Evolutionary conservation across 2,329 filamentous ascomycete genomes (phyloP).

Genomic region (Seiridium unicorne): DNA sequence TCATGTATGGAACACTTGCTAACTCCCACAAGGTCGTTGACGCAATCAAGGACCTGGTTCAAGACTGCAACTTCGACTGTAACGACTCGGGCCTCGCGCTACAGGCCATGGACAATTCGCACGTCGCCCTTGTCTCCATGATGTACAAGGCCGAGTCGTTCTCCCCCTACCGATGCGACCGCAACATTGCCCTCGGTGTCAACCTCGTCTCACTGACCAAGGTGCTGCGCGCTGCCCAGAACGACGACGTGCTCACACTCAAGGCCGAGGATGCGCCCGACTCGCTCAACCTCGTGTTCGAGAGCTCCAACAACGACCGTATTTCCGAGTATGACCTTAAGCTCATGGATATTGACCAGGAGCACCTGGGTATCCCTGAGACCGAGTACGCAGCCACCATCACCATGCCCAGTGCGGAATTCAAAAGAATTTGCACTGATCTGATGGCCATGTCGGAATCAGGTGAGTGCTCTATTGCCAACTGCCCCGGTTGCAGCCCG

Average conservation of each 20-base stretch:
- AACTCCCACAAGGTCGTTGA: slow-evolving; percentile 75
- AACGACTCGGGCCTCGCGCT: slow-evolving; percentile 98
- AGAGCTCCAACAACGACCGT: slow-evolving; percentile 83
- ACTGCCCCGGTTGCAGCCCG: not conserved
- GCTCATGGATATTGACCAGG: slow-evolving; percentile 99
- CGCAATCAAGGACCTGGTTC: slow-evolving; percentile 97
- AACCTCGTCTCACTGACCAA: slow-evolving; percentile 97
- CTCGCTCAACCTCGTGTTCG: slow-evolving; percentile 92
- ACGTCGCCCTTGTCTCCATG: slow-evolving; percentile 98
- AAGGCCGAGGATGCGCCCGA: slow-evolving; percentile 98
- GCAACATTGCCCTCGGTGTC: slow-evolving; percentile 96
- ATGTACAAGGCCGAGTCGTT: slow-evolving; percentile 95
- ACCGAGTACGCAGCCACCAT: slow-evolving; percentile 97
- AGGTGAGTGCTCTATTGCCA: slow-evolving; percentile 56
- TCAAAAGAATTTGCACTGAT: slow-evolving; percentile 93
- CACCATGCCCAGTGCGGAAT: slow-evolving; percentile 83
- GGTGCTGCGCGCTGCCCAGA: slow-evolving; percentile 90
- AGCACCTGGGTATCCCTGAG: slow-evolving; percentile 96
- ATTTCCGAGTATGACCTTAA: slow-evolving; percentile 99
- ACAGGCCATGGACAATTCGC: slow-evolving; percentile 99
- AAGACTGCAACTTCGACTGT: slow-evolving; percentile 99
- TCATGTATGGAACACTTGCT: not conserved
- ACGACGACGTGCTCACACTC: slow-evolving; percentile 89
- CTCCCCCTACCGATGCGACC: slow-evolving; percentile 94
- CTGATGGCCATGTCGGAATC: slow-evolving; percentile 91